A percentile compares a stretch with the other conserved stretches of the same genome.
phyloP scores from a whole-genome alignment of 331 rosid genomes.

The Telfairia occidentalis region DNA sequence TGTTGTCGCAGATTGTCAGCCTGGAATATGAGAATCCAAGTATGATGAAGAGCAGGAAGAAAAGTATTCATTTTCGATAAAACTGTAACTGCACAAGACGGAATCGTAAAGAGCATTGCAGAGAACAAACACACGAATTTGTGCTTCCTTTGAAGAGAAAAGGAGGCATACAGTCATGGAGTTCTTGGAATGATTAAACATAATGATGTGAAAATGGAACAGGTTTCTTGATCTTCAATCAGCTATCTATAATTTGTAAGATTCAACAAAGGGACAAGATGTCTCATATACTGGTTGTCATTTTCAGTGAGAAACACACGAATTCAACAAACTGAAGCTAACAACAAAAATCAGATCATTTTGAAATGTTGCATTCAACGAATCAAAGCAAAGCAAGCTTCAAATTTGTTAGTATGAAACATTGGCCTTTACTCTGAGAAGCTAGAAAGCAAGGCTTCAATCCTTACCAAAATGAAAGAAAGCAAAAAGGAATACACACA shows the following conservation, averaged over 20 bases:
- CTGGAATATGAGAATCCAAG: not conserved
- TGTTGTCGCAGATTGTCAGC: conserved; percentile 17
- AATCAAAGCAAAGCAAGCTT: not conserved
- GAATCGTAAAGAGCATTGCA: not conserved
- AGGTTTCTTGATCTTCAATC: not conserved
- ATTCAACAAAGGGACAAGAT: not conserved
- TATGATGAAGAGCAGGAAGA: not conserved
- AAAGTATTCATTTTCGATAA: not conserved
- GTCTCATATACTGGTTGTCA: not conserved
- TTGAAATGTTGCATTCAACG: not conserved
- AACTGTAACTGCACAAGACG: not conserved
- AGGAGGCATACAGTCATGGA: not conserved
- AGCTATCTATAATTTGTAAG: not conserved
- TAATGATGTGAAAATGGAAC: not conserved
- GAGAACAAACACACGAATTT: too few species aligned
- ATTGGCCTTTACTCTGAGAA: not conserved
- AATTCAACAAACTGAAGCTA: too few species aligned
- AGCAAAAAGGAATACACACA: not conserved
- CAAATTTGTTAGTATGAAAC: not conserved
- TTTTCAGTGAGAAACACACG: too few species aligned
- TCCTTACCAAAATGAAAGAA: not conserved
- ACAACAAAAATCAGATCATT: not conserved
- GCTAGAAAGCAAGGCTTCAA: not conserved
- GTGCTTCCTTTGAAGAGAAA: not conserved
- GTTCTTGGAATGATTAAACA: not conserved